Percentiles rank a stretch among this genome's conserved stretches.
Conservation (phyloP, 2,329 filamentous ascomycete genomes). For the Botryosphaeria dothidea region DNA sequence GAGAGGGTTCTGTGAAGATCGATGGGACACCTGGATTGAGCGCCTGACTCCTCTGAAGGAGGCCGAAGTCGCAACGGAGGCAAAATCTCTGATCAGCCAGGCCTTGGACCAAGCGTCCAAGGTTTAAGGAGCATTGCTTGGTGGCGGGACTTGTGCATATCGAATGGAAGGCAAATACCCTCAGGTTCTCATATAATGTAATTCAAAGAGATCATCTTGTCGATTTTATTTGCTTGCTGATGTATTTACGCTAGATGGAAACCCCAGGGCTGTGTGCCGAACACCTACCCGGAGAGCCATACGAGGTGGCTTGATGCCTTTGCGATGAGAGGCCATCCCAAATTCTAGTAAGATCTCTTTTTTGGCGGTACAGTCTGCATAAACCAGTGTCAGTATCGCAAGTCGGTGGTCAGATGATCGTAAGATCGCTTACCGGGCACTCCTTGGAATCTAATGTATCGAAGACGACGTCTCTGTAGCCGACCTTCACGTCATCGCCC, state of each 20-base stretch:
- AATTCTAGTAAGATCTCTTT: conserved; percentile 35
- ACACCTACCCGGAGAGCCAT: neutral
- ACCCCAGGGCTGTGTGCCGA: neutral
- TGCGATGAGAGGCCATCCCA: neutral
- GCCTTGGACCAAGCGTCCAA: neutral
- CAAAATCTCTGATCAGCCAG: neutral
- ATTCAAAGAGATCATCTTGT: neutral
- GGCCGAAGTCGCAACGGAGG: neutral
- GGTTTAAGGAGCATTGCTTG: neutral
- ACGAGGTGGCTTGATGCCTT: too few species aligned
- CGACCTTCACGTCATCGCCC: conserved; percentile 42
- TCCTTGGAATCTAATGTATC: conserved; percentile 48
- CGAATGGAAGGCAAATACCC: neutral
- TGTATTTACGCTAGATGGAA: neutral
- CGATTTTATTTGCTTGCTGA: neutral
- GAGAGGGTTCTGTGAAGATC: conserved; percentile 16
- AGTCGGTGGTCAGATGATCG: neutral
- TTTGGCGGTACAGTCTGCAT: conserved; percentile 34
- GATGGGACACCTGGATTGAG: conserved; percentile 17
- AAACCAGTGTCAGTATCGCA: neutral
- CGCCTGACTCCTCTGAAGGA: neutral
- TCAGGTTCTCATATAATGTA: neutral
- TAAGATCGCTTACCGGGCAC: conserved; percentile 28
- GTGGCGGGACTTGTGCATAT: neutral
- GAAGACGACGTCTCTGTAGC: conserved; percentile 45